Percentiles rank a stretch among this genome's conserved stretches.
These are phyloP conservation scores for Brettanomyces sp. DNA, from an alignment of 805 yeast genomes.

Conservation along the genomic window DNA sequence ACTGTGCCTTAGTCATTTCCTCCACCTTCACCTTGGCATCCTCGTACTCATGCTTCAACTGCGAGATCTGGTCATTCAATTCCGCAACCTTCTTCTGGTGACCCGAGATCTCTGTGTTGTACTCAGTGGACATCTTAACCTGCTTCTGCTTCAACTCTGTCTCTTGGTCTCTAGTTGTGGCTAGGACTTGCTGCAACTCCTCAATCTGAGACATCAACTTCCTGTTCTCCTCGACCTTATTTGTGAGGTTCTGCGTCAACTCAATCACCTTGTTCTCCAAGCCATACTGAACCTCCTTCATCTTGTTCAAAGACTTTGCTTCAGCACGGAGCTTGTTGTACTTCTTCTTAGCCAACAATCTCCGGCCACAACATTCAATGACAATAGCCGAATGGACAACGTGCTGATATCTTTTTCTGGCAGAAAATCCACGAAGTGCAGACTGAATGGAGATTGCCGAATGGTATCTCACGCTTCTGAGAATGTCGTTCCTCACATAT, in stretches of 20 bases:
- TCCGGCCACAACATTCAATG: constrained; percentile 72
- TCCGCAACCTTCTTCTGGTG: constrained; percentile 40
- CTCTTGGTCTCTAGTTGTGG: constrained; percentile 44
- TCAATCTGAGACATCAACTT: constrained; percentile 55
- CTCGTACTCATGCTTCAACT: constrained; percentile 47
- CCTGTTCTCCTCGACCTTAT: constrained; percentile 76
- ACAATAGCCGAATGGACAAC: constrained; percentile 49
- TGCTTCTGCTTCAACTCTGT: constrained; percentile 48
- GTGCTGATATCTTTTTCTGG: constrained; percentile 42
- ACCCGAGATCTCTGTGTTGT: constrained; percentile 33
- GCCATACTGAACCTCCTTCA: constrained; percentile 85
- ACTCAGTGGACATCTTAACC: constrained; percentile 37
- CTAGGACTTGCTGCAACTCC: constrained; percentile 40
- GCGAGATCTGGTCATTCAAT: constrained; percentile 46
- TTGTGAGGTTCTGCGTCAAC: constrained; percentile 74
- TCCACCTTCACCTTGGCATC: constrained; percentile 51
- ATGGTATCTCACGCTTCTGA: constrained; percentile 39
- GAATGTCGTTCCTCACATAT: constrained; percentile 42
- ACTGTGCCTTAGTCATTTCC: constrained; percentile 51
- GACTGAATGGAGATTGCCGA: constrained; percentile 73
- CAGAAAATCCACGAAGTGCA: constrained; percentile 56
- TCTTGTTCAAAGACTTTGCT: constrained; percentile 83
- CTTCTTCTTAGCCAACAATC: constrained; percentile 61
- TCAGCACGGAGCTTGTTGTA: constrained; percentile 64
- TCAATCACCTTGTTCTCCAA: constrained; percentile 97